Base-by-base conservation (phyloP, 768 basidiomycete genomes). In the Boletus eberwhitei region DNA sequence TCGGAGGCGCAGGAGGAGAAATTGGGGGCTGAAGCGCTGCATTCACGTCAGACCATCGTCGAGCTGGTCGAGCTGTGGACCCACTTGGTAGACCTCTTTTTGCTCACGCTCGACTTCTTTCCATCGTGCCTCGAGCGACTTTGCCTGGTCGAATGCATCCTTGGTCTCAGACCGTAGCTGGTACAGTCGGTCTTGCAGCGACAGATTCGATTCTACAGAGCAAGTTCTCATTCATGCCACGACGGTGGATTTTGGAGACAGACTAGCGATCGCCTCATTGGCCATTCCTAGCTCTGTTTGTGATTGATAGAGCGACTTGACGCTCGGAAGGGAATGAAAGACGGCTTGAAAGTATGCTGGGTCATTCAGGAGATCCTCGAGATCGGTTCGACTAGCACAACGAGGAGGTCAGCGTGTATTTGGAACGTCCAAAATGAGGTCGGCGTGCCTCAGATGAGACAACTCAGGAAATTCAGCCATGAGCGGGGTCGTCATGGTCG, bases 101-200 rank as follows among this genome's bases (percentile, higher is more conserved):
- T 98, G 96, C 63, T 94, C 91, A 60, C 85, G 85, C 55, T 97
- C 93, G 8, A 97, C 65, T 47, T 90, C 90, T 60, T 84, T 86
- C 93, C 93, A 96, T 29, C 89, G 77, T 0, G 77, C 75, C 71
- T 97, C 93, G 24, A 96, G 73, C 17, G 77, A 68, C 66, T 91
- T 89, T 3, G 95, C 93, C 57, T 95, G 83, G 61, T 93, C 87
- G 62, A 96, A 98, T 0, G 90, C 86, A 21, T 86, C 86, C 62
- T 94, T 82, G 0, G 95, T 96, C 57, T 93, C 88, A 2, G 86
- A 76, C 34, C 96, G 77, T 38, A 98, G 73, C 40, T 78, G 75
- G 63, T 91, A 89, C 21, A 98, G 74, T 11, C 75, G 76, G 38
- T 93, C 87, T 67, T 94, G 87, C 13, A 93, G 73, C 11, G 83